Base-by-base conservation (phyloP, 768 basidiomycete species). In the Termitomyces sp. region DNA sequence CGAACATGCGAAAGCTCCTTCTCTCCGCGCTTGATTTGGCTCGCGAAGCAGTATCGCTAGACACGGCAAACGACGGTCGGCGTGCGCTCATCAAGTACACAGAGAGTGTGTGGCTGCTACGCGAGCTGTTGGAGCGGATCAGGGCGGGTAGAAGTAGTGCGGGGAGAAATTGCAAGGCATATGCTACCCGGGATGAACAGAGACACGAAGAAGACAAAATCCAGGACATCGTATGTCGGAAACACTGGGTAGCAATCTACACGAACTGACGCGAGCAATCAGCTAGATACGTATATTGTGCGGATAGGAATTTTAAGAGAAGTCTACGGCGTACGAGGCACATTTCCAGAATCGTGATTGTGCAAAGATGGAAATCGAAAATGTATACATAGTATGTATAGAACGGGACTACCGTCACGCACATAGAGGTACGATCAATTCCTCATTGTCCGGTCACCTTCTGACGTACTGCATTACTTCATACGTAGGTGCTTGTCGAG, bases 261-360 rank as follows among this genome's bases (percentile, higher is more conserved):
- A n/a, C 12, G n/a, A 20, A 37, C 24, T 57, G 47, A 55, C 20
- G n/a, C n/a, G 16, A 31, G 7, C n/a, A n/a, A 46, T 29, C 24
- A 61, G 60, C 36, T 61, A 22, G 60, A 61, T n/a, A 58, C 60
- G 7, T 61, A 61, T 12, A 55, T 48, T n/a, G 16, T 32, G 13
- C 60, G 60, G 10, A 61, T 61, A 44, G 48, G 32, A 10, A 41
- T 61, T 18, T 26, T 61, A 24, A 44, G 53, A 32, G 29, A 49
- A n/a, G 41, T 41, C 1, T 57, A 50, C 22, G 52, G 53, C 22
- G 24, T 46, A n/a, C 10, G 34, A 37, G 34, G 9, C 44, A 27
- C 18, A 13, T 47, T 34, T 22, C 46, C 37, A 24, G 34, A 37
- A 5, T 34, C 46, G 18, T 51, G 36, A 51, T n/a, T n/a, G n/a